Conservation (phyloP, 352 stramenopile species). For the Peronospora farinosa region DNA sequence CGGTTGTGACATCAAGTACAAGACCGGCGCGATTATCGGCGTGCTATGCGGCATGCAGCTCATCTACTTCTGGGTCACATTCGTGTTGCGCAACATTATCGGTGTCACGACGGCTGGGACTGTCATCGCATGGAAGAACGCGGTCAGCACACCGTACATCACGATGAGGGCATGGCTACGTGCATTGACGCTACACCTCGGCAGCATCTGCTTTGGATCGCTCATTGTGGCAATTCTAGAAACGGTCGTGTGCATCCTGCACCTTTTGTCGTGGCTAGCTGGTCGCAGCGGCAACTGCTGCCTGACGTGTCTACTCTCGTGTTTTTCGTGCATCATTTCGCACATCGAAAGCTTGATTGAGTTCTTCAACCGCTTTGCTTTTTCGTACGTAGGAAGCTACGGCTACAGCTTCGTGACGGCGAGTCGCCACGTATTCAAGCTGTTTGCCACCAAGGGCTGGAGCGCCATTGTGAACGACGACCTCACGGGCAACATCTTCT, state of each 20-base stretch:
- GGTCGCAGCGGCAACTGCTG: slow-evolving; percentile 70
- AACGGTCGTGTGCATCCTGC: slow-evolving; percentile 59
- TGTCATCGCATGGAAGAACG: slow-evolving; percentile 87
- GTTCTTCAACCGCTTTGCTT: slow-evolving; percentile 89
- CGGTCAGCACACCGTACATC: slow-evolving; percentile 64
- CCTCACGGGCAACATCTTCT: slow-evolving; percentile 81
- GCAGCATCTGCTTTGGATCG: slow-evolving; percentile 90
- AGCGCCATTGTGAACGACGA: slow-evolving; percentile 87
- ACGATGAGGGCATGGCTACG: slow-evolving; percentile 67
- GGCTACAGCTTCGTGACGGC: slow-evolving; percentile 79
- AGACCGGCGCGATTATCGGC: slow-evolving; percentile 45
- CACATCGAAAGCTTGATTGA: slow-evolving; percentile 82
- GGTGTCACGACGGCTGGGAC: slow-evolving; percentile 85
- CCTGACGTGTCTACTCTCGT: slow-evolving; percentile 56
- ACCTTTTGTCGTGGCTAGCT: slow-evolving; percentile 55
- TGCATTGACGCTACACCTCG: too few species aligned
- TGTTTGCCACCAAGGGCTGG: slow-evolving; percentile 78
- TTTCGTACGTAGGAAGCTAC: slow-evolving; percentile 83
- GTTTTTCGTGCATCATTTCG: slow-evolving; percentile 66
- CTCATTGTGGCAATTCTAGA: slow-evolving; percentile 89
- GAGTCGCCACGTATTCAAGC: slow-evolving; percentile 67
- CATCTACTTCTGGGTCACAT: slow-evolving; percentile 90
- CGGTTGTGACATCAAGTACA: slow-evolving; percentile 44
- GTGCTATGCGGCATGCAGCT: slow-evolving; percentile 86
- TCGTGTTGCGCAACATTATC: slow-evolving; percentile 86